Conservation (phyloP, 2,329 filamentous ascomycete species). For the Teratosphaeria epicoccoides region DNA sequence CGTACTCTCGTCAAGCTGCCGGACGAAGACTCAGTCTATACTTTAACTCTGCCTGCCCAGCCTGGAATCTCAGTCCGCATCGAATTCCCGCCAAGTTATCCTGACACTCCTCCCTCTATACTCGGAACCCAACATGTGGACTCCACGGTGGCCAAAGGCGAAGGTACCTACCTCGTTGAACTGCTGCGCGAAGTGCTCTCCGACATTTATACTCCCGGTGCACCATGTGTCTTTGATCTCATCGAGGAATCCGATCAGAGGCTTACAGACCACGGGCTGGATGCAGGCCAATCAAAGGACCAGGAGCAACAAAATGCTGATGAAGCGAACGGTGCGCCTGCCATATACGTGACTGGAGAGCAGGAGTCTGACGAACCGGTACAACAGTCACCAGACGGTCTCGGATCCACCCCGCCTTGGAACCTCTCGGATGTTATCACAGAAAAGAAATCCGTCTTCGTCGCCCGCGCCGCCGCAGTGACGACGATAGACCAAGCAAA, state of each 20-base stretch:
- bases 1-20: constrained; percentile 42
- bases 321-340: constrained; percentile 16
- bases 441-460: constrained; percentile 79
- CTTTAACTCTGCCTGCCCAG: constrained; percentile 57
- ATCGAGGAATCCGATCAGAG: constrained; percentile 48
- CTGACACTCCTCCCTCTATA: constrained; percentile 59
- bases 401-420: constrained; percentile 51
- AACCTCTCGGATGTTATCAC: constrained; percentile 59
- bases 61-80: constrained; percentile 46
- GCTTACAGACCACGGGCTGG: constrained; percentile 25
- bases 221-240: constrained; percentile 84
- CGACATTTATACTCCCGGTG: constrained; percentile 58
- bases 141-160: constrained; percentile 53
- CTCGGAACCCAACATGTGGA: constrained; percentile 72
- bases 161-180: constrained; percentile 60
- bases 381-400: constrained; percentile 24
- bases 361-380: constrained; percentile 20
- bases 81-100: constrained; percentile 64
- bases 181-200: constrained; percentile 57
- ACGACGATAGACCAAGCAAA: constrained; percentile 60
- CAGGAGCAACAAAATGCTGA: constrained; percentile 20
- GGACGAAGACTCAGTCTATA: constrained; percentile 32
- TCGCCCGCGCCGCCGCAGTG: constrained; percentile 66
- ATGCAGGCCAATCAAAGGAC: constrained; percentile 12
- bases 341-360: constrained; percentile 9